Conservation (phyloP, 83 land plant species). For the Picea mariana region DNA sequence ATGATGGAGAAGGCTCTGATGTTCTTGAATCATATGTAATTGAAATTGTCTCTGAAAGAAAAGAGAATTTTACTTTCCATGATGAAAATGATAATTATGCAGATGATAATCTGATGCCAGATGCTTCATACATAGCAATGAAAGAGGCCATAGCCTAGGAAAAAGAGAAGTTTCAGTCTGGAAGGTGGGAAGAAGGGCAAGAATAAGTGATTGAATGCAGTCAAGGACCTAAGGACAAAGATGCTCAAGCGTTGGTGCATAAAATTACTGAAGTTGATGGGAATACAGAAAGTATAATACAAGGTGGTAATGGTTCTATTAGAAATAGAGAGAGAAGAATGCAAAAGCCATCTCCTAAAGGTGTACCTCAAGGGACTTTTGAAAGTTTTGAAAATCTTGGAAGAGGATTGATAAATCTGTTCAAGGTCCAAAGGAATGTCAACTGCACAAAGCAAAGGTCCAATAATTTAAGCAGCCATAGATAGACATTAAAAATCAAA, state of each 20-base stretch:
- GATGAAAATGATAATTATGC: not conserved
- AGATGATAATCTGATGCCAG: not conserved
- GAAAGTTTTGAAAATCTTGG: not conserved
- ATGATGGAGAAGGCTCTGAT: too few species aligned
- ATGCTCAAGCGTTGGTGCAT: too few species aligned
- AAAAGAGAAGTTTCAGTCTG: too few species aligned
- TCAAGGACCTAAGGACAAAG: too few species aligned
- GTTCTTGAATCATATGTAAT: too few species aligned
- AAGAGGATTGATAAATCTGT: not conserved
- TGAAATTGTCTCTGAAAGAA: not conserved
- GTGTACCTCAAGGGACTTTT: not conserved
- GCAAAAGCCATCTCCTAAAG: not conserved
- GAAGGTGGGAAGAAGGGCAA: too few species aligned
- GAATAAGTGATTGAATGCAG: not conserved
- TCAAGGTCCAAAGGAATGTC: too few species aligned
- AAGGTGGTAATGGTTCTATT: not conserved
- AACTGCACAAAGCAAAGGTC: too few species aligned
- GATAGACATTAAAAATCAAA: too few species aligned
- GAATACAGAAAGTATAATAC: not conserved
- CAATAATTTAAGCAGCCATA: too few species aligned
- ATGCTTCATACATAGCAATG: conserved; percentile 7
- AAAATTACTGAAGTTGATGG: too few species aligned
- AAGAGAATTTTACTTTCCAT: not conserved
- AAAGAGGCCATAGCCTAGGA: too few species aligned
- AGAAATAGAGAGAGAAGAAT: not conserved